Percentiles rank a stretch among this genome's conserved stretches.
These are phyloP conservation scores for Lentinula sp. DNA, from an alignment of 768 basidiomycete genomes.

Conservation along the genomic window DNA sequence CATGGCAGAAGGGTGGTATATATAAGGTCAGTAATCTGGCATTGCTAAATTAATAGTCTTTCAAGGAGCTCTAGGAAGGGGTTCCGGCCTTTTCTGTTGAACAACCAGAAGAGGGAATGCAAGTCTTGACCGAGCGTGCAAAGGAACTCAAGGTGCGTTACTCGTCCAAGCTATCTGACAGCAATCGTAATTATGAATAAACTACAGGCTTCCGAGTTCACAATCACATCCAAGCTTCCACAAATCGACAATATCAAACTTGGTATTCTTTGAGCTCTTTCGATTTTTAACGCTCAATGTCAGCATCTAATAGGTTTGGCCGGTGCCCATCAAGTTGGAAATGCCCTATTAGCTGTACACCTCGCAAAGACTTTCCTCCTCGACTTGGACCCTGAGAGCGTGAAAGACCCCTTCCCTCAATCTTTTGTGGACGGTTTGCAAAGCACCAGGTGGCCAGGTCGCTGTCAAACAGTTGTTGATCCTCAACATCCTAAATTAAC, in stretches of 20 bases:
- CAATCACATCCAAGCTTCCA: slow-evolving; percentile 47
- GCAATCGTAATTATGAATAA: background rate
- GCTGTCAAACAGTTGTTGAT: slow-evolving; percentile 82
- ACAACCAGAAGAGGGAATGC: slow-evolving; percentile 66
- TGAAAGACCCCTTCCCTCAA: slow-evolving; percentile 35
- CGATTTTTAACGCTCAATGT: slow-evolving; percentile 4
- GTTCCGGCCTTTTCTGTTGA: slow-evolving; percentile 82
- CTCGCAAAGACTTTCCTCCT: slow-evolving; percentile 63
- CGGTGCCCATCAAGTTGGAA: slow-evolving; percentile 80
- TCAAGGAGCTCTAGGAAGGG: slow-evolving; percentile 41
- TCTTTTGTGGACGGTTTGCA: slow-evolving; percentile 58
- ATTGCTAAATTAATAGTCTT: background rate
- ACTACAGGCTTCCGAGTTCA: slow-evolving; percentile 61
- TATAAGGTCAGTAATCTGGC: slow-evolving; percentile 61
- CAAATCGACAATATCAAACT: slow-evolving; percentile 51
- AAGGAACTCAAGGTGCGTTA: slow-evolving; percentile 51
- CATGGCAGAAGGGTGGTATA: slow-evolving; percentile 94
- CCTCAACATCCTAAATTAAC: slow-evolving; percentile 42
- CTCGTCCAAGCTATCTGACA: background rate
- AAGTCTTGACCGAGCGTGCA: slow-evolving; percentile 63
- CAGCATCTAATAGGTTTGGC: slow-evolving; percentile 55
- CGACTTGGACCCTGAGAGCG: slow-evolving; percentile 18
- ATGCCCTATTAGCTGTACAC: slow-evolving; percentile 80
- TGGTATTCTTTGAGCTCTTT: slow-evolving; percentile 32
- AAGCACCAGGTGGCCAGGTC: slow-evolving; percentile 83